A percentile compares a stretch with the other conserved stretches of the same genome.
phyloP scores from a whole-genome alignment of 2,329 filamentous ascomycete genomes.

The Ophiocordyceps unilateralis region DNA sequence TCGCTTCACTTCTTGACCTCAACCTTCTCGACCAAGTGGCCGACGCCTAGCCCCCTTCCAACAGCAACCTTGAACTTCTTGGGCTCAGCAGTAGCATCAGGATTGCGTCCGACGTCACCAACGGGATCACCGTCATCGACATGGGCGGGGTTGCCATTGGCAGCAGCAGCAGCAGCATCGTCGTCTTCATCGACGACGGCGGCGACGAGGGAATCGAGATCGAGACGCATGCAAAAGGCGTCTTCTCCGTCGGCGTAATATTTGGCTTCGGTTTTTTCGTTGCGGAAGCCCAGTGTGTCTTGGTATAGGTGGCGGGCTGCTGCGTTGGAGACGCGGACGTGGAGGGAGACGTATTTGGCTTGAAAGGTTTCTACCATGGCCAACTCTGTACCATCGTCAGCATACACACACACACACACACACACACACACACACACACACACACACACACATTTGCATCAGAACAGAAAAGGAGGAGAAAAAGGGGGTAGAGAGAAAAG shows the following conservation, averaged over 20 bases:
- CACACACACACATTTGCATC: too few relatives aligned
- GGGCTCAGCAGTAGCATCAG: constrained; percentile 9
- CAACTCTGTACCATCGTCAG: constrained; percentile 39
- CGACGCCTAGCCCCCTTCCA: constrained; percentile 62
- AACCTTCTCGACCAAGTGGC: constrained; percentile 56
- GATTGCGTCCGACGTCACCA: constrained; percentile 43
- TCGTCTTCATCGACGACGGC: constrained; percentile 24
- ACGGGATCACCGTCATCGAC: constrained; percentile 54
- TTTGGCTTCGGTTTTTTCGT: constrained; percentile 70
- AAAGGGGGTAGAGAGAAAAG: neutral
- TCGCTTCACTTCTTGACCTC: constrained; percentile 24
- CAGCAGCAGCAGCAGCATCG: constrained; percentile 8
- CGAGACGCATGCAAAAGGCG: constrained; percentile 83
- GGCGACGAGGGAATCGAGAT: constrained; percentile 38
- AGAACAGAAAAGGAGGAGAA: neutral
- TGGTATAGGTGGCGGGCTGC: constrained; percentile 87
- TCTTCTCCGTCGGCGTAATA: constrained; percentile 98
- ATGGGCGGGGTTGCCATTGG: constrained; percentile 17
- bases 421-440: too few relatives aligned
- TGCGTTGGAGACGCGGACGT: constrained; percentile 86
- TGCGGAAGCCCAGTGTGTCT: constrained; percentile 76
- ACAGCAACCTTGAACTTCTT: constrained; percentile 71
- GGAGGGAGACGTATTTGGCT: constrained; percentile 83
- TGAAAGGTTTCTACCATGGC: constrained; percentile 94
- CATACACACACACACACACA: too few relatives aligned